Conservation (phyloP, 1,284 basidiomycete species). For the Ceratorhiza oryzae-sativae region DNA sequence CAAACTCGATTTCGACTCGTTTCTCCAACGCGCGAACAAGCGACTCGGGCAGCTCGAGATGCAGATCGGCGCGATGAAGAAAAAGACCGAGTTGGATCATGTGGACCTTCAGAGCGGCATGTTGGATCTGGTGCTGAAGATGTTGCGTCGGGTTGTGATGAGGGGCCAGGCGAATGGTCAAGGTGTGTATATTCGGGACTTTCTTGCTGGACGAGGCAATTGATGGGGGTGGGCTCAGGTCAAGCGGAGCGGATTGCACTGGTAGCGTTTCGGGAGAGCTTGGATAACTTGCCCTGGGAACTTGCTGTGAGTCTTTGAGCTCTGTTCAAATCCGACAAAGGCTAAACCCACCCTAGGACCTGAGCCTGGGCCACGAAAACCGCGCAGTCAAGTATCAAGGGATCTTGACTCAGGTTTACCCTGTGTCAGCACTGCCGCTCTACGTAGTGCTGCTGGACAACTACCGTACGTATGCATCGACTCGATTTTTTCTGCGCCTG, state of each 20-base stretch:
- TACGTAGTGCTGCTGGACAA: conserved; percentile 75
- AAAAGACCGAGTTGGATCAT: conserved; percentile 67
- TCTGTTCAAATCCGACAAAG: background rate
- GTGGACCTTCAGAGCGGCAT: conserved; percentile 64
- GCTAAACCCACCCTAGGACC: conserved; percentile 59
- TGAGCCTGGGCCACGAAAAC: conserved; percentile 60
- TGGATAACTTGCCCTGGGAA: conserved; percentile 76
- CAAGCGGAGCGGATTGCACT: conserved; percentile 73
- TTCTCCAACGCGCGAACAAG: conserved; percentile 82
- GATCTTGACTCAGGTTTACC: conserved; percentile 70
- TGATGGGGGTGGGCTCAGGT: background rate
- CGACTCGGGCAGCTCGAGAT: conserved; percentile 78
- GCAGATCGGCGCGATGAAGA: conserved; percentile 71
- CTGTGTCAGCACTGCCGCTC: conserved; percentile 63
- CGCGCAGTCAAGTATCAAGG: conserved; percentile 59
- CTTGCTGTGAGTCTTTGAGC: conserved; percentile 64
- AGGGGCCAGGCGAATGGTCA: conserved; percentile 85
- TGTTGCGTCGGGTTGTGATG: conserved; percentile 72
- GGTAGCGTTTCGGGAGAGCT: conserved; percentile 75
- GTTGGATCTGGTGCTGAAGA: conserved; percentile 67
- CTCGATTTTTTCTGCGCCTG: conserved; percentile 54
- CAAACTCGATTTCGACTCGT: conserved; percentile 79
- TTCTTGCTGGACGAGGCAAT: background rate
- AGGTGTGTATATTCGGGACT: conserved; percentile 45
- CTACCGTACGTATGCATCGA: conserved; percentile 58